phyloP scores from a whole-genome alignment of 2,329 filamentous ascomycete species.

The Colletotrichum navitas region DNA sequence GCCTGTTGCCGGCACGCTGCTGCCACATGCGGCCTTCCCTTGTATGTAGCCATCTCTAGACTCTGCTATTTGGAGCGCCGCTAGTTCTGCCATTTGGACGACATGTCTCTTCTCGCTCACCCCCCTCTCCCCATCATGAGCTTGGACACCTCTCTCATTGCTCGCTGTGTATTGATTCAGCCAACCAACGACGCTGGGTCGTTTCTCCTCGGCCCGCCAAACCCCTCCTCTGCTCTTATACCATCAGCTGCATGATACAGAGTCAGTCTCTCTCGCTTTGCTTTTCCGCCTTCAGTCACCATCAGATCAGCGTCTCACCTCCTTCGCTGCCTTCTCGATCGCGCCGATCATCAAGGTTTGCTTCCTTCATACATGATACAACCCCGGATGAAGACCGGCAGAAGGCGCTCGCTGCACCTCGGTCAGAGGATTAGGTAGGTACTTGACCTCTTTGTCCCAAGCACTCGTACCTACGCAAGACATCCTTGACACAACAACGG shows the following conservation, averaged over 20 bases:
- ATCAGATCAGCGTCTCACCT: conserved; percentile 11
- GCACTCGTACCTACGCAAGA: background rate
- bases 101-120: background rate
- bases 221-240: too few relatives aligned
- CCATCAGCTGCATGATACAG: conserved; percentile 35
- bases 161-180: background rate
- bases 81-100: background rate
- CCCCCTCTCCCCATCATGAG: conserved; percentile 11
- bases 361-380: background rate
- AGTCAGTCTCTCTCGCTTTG: conserved; percentile 33
- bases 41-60: background rate
- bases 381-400: background rate
- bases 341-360: background rate
- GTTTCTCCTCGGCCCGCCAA: conserved; percentile 2
- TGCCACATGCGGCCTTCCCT: background rate
- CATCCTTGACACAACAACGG: background rate
- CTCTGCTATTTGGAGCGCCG: background rate
- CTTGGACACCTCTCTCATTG: conserved; percentile 18
- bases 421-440: background rate
- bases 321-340: conserved; percentile 1
- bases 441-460: background rate
- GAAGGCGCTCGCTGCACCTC: background rate
- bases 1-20: conserved; percentile 8
- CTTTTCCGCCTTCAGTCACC: conserved; percentile 23
- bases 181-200: conserved; percentile 26